These are phyloP conservation scores for Strigomonas culicis DNA, from an alignment of 208 protist species.

Conservation along the genomic window DNA sequence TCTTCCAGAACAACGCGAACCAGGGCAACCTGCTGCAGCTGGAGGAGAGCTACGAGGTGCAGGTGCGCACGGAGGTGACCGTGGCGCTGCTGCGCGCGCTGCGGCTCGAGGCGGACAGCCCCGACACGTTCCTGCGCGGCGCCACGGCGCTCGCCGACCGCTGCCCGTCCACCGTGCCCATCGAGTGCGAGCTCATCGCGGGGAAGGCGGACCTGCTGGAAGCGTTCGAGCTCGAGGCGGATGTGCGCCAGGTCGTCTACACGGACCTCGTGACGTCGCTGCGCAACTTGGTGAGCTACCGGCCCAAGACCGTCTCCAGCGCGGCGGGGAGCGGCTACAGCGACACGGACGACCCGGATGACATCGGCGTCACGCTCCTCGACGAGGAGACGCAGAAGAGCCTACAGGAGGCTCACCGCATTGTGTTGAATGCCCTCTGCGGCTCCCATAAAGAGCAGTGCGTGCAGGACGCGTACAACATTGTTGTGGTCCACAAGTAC, in stretches of 20 bases:
- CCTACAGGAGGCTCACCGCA: slow-evolving; percentile 40
- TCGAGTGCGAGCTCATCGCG: slow-evolving; percentile 71
- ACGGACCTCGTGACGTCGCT: slow-evolving; percentile 72
- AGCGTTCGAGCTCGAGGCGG: slow-evolving; percentile 46
- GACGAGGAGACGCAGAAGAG: slow-evolving; percentile 28
- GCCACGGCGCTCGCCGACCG: slow-evolving; percentile 65
- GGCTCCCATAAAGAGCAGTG: slow-evolving; percentile 50
- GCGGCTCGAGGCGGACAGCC: slow-evolving; percentile 42
- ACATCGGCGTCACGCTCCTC: slow-evolving; percentile 9
- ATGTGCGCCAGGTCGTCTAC: slow-evolving; percentile 53
- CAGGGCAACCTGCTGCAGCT: slow-evolving; percentile 48
- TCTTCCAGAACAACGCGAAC: slow-evolving; percentile 75
- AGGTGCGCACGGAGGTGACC: slow-evolving; percentile 30
- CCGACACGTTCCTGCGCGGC: slow-evolving; percentile 64
- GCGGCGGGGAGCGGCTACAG: neutral
- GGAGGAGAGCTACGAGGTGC: slow-evolving; percentile 15
- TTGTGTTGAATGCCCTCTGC: slow-evolving; percentile 55
- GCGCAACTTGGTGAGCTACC: slow-evolving; percentile 71
- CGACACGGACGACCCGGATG: slow-evolving; percentile 7
- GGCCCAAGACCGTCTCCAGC: slow-evolving; percentile 22
- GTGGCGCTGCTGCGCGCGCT: slow-evolving; percentile 53
- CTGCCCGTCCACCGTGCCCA: slow-evolving; percentile 44
- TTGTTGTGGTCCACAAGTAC: slow-evolving; percentile 87
- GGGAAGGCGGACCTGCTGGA: slow-evolving; percentile 71
- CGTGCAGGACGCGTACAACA: slow-evolving; percentile 74